Base-by-base conservation (phyloP, 169 alveolate genomes). In the Plasmodium vivax region DNA sequence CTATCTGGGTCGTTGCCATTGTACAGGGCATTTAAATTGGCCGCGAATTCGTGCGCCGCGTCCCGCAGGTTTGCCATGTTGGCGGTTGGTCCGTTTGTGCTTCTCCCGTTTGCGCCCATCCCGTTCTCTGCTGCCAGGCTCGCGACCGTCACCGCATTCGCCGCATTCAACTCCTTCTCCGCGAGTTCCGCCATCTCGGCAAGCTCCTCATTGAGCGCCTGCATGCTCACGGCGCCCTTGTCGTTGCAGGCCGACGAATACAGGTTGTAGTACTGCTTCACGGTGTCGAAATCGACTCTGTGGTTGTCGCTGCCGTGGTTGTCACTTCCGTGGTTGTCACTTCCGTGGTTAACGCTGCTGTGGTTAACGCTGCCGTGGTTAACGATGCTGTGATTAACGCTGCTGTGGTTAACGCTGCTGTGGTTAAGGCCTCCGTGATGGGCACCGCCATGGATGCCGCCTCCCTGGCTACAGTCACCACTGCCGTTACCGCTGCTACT, bases 231-330 rank as follows among this genome's bases (percentile, higher is more conserved):
- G 23, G 51, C 36, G 81, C 71, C 23, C 68, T 56, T 54, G 73
- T 84, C 84, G 34, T 45, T 34, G 80, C 19, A 19, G 5, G 36
- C 62, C 12, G 79, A 10, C 19, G 93, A 75, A 77, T 87, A 75
- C 6, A 75, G 16, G 9, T 75, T 87, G 47, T 87, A 87, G 72
- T 87, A 87, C 45, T 87, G 93, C 71, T 87, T 77, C 87, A 71
- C 45, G 81, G 82, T 36, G 47, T 87, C 93, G 71, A 71, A 87
- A 56, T 87, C 82, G 34, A 43, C 45, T 32, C 43, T 68, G 38
- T 68, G 38, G 14, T 62, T 19, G 36, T 80, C 54, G 0, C 4
- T 41, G 10, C 73, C 23, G 27, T 41, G 19, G 8, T 80, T 80
- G 12, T 16, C 85, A 2, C n/a, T 10, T 8, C 43, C 30, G 32